These are phyloP conservation scores for Niveomyces coronatus DNA, from an alignment of 2,329 filamentous ascomycete genomes.

Conservation along the genomic window DNA sequence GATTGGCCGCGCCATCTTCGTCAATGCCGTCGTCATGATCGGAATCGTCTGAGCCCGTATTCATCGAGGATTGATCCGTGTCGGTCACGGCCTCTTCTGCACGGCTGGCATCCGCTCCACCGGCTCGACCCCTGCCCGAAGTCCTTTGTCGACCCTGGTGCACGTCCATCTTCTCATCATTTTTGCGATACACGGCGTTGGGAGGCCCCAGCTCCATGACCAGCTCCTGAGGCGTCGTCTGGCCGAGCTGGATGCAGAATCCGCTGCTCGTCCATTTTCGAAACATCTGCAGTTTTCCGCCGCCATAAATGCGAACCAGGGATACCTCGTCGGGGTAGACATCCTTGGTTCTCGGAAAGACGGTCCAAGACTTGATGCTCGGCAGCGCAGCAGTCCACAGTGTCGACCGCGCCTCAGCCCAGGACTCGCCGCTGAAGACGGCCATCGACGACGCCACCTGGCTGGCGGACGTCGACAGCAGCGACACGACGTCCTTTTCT, in stretches of 20 bases:
- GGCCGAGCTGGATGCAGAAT: conserved; percentile 65
- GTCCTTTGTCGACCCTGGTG: conserved; percentile 54
- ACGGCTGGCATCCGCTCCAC: conserved; percentile 30
- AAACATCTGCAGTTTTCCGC: conserved; percentile 67
- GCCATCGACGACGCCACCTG: conserved; percentile 78
- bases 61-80: conserved; percentile 64
- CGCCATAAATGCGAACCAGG: conserved; percentile 64
- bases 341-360: conserved; percentile 63
- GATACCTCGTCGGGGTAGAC: conserved; percentile 83
- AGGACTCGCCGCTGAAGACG: conserved; percentile 81
- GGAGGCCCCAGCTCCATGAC: conserved; percentile 86
- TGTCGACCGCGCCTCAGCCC: conserved; percentile 68
- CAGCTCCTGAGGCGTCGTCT: conserved; percentile 86
- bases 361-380: conserved; percentile 61
- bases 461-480: conserved; percentile 70
- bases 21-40: conserved; percentile 48
- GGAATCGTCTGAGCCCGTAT: conserved; percentile 60
- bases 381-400: conserved; percentile 68
- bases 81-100: conserved; percentile 50
- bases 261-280: conserved; percentile 57
- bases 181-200: conserved; percentile 87
- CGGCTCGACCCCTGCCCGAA: conserved; percentile 38
- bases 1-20: conserved; percentile 41
- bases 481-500: conserved; percentile 69
- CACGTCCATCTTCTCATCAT: conserved; percentile 79